Evolutionary conservation across 2,329 filamentous ascomycete genomes (phyloP), one percentile per base, ranked within the genome.

Genomic region (Cladosporium austrohemisphaericum): DNA sequence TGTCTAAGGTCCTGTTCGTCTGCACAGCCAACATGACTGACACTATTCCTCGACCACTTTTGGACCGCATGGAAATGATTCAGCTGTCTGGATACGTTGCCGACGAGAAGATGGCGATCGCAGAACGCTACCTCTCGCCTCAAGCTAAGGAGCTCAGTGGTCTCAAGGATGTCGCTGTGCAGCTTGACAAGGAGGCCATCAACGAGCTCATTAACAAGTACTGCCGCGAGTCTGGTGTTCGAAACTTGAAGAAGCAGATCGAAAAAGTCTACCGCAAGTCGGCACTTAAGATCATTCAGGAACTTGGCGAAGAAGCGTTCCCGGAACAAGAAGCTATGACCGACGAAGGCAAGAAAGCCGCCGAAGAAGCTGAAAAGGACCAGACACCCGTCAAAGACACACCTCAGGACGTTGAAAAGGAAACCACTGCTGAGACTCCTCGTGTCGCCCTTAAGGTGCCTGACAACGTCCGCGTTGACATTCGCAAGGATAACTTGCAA

Each of bases 21-120:
- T 98, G 93, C 77, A 98, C 93, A 11, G 93, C 93, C 52, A 98
- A 98, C 69, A 94, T 97, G 85, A 95, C 91, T 0, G 93, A 98
- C 63, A 98, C 93, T 0, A 98, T 98, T 54, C 93, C 93, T 13
- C 82, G 91, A 33, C 94, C 93, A 3, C 77, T 98, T 0, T 78
- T 97, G 13, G 93, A 98, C 66, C 85, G 93, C 59, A 98, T 98
- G 93, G 93, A 98, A 68, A 83, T 97, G 61, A 98, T 98, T 58
- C 84, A 94, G 55, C 78, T 98, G 2, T 97, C 92, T 28, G 93
- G 93, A 9, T 98, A 98, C 64, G 92, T 98, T 43, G 84, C 92
- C 0, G 92, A 98, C 57, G 93, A 98, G 77, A 98, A 98, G 78
- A 96, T 95, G 83, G 92, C 93, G 3, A 98, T 98, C 62, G 93